These are phyloP conservation scores for Solanum aculeatissimum DNA, from an alignment of 305 asterid genomes.

Conservation along the genomic window DNA sequence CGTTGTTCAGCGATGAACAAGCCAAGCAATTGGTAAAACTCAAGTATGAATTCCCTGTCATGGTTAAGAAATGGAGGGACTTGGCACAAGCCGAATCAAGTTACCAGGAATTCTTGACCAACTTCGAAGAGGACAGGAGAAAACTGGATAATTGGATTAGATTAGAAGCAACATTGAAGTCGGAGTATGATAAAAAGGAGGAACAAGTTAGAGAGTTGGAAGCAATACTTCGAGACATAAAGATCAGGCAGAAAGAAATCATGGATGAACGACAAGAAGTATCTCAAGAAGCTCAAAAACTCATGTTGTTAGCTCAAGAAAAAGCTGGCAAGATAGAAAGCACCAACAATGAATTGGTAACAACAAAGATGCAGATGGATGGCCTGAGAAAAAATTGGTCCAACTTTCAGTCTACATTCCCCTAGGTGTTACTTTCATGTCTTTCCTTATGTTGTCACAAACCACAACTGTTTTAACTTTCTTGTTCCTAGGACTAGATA, in stretches of 20 bases:
- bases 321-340: background rate
- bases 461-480: background rate
- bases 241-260: background rate
- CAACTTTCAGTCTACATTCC: background rate
- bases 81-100: background rate
- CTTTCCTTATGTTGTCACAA: background rate
- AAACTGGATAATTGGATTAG: background rate
- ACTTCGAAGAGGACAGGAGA: background rate
- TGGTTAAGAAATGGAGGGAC: constrained; percentile 1
- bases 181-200: background rate
- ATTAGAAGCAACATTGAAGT: background rate
- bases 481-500: background rate
- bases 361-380: background rate
- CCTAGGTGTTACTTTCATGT: background rate
- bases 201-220: background rate
- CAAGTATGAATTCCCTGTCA: background rate
- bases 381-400: background rate
- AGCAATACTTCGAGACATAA: background rate
- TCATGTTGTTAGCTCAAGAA: background rate
- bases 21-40: background rate
- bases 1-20: background rate
- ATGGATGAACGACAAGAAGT: background rate
- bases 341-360: background rate
- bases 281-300: background rate
- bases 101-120: background rate